Conservation (phyloP, 768 basidiomycete species). For the Termitomyces sp. region DNA sequence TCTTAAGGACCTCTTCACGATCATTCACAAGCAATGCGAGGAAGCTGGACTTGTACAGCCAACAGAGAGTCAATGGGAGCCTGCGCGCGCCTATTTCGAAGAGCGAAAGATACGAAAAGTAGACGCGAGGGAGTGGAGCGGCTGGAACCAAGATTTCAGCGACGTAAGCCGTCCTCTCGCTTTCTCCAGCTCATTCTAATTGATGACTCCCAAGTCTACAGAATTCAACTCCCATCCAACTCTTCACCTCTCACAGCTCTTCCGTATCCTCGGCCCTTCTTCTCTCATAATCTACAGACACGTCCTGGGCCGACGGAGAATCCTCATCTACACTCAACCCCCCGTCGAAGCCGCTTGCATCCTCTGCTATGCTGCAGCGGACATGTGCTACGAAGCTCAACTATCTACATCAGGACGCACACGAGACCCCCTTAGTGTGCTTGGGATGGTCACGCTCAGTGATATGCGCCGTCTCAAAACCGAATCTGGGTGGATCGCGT, state of each 20-base stretch:
- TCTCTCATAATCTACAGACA: slow-evolving; percentile 78
- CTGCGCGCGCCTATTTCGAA: slow-evolving; percentile 61
- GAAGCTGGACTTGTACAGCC: slow-evolving; percentile 45
- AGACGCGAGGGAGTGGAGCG: slow-evolving; percentile 60
- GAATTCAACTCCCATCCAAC: slow-evolving; percentile 41
- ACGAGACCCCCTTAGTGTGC: slow-evolving; percentile 54
- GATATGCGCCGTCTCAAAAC: slow-evolving; percentile 69
- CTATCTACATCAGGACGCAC: slow-evolving; percentile 21
- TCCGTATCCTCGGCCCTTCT: slow-evolving; percentile 77
- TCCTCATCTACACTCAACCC: slow-evolving; percentile 78
- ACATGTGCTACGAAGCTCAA: slow-evolving; percentile 46
- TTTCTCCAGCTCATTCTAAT: slow-evolving; percentile 1
- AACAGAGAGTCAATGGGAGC: slow-evolving; percentile 58
- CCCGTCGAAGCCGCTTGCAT: slow-evolving; percentile 79
- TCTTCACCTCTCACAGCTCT: slow-evolving; percentile 69
- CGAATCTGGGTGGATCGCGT: slow-evolving; percentile 82
- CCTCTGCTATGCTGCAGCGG: slow-evolving; percentile 66
- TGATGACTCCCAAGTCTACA: background rate
- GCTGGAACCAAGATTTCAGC: slow-evolving; percentile 68
- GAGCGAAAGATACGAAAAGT: slow-evolving; percentile 48
- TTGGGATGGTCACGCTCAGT: slow-evolving; percentile 78
- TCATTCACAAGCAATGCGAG: slow-evolving; percentile 52
- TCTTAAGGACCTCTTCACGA: slow-evolving; percentile 56
- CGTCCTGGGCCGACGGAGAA: slow-evolving; percentile 66
- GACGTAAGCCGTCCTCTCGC: slow-evolving; percentile 33